phyloP scores from a whole-genome alignment of 2,329 filamentous ascomycete species.

The Fusarium sambucinum region DNA sequence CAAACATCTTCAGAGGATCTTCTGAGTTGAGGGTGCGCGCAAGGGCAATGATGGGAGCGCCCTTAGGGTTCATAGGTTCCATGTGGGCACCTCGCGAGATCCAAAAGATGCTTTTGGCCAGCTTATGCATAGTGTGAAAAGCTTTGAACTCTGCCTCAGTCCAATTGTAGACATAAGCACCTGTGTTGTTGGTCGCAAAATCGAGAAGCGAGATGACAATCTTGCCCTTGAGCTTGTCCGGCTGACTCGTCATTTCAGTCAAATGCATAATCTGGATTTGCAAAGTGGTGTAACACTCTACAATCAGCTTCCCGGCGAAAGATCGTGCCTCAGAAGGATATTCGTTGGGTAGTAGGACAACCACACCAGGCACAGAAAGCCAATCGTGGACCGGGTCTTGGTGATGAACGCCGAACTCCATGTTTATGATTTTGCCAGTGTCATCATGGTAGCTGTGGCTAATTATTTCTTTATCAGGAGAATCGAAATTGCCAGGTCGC shows the following conservation, averaged over 20 bases:
- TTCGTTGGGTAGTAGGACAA: slow-evolving; percentile 38
- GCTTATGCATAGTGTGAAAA: slow-evolving; percentile 56
- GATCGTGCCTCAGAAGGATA: slow-evolving; percentile 17
- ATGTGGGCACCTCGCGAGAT: slow-evolving; percentile 59
- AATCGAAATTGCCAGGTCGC: background rate
- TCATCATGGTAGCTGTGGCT: background rate
- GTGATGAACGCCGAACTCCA: slow-evolving; percentile 18
- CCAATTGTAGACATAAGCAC: slow-evolving; percentile 56
- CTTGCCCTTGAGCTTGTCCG: slow-evolving; percentile 40
- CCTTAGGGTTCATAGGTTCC: slow-evolving; percentile 51
- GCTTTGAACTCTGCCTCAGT: slow-evolving; percentile 53
- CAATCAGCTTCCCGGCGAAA: slow-evolving; percentile 25
- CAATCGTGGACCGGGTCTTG: background rate
- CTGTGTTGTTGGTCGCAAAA: slow-evolving; percentile 46
- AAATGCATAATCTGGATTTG: slow-evolving; percentile 13
- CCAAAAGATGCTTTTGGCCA: slow-evolving; percentile 60
- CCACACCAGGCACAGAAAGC: slow-evolving; percentile 3
- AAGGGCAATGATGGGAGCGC: slow-evolving; percentile 59
- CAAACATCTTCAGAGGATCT: slow-evolving; percentile 57
- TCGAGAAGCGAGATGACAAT: slow-evolving; percentile 63
- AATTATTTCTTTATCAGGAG: background rate
- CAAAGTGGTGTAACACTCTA: slow-evolving; percentile 1
- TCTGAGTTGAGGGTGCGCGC: slow-evolving; percentile 64
- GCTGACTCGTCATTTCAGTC: slow-evolving; percentile 22
- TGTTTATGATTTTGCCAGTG: background rate